Conservation (phyloP, 345 rosid genomes). For the Turritis glabra region DNA sequence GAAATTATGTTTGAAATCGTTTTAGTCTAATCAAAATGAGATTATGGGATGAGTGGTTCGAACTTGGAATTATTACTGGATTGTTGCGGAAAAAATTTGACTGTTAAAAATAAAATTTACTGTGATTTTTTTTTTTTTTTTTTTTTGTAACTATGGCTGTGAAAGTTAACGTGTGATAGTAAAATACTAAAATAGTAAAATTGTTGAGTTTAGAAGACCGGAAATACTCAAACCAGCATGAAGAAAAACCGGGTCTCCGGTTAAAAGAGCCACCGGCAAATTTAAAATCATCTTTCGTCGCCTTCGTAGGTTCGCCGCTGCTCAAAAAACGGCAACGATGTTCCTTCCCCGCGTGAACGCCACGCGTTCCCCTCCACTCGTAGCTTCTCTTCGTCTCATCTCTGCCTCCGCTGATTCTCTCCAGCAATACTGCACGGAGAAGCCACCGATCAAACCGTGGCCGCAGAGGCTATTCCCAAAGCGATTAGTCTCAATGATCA, state of each 20-base stretch:
- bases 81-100: too few relatives aligned
- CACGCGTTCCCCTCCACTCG: neutral
- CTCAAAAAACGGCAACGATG: conserved; percentile 17
- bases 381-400: conserved; percentile 17
- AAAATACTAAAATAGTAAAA: too few relatives aligned
- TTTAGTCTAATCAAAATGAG: too few relatives aligned
- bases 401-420: conserved; percentile 25
- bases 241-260: neutral
- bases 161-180: too few relatives aligned
- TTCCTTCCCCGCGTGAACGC: neutral
- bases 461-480: conserved; percentile 77
- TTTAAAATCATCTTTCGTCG: conserved; percentile 3
- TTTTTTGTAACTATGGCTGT: too few relatives aligned
- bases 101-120: too few relatives aligned
- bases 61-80: too few relatives aligned
- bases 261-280: neutral
- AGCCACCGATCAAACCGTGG: conserved; percentile 88
- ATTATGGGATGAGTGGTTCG: too few relatives aligned
- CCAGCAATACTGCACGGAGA: conserved; percentile 49
- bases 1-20: too few relatives aligned
- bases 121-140: too few relatives aligned
- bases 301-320: neutral
- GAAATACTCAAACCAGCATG: neutral
- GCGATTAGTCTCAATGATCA: conserved; percentile 73
- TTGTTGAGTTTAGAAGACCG: too few relatives aligned